Percentiles rank a stretch among this genome's conserved stretches.
Evolutionary conservation across 768 basidiomycete species (phyloP).

Genomic region (Leucocoprinus leucothites): DNA sequence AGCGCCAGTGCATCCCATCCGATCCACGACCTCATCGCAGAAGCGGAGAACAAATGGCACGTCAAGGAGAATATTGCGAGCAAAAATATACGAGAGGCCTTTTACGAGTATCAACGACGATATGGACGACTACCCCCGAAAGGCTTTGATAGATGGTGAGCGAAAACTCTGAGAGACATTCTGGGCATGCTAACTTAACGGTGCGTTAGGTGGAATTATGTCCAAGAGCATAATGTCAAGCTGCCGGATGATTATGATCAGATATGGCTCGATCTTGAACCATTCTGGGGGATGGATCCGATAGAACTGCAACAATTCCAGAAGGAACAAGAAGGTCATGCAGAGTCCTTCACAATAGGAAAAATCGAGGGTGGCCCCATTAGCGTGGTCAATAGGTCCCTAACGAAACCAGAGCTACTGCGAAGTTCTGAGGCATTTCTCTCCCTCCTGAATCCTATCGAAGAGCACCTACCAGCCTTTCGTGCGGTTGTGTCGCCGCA

Average conservation of each 20-base stretch:
- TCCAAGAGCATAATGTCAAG: constrained; percentile 39
- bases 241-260: constrained; percentile 56
- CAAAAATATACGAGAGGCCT: constrained; percentile 72
- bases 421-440: constrained; percentile 27
- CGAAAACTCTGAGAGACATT: constrained; percentile 17
- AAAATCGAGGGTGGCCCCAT: constrained; percentile 19
- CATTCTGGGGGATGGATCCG: constrained; percentile 40
- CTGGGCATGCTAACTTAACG: neutral
- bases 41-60: constrained; percentile 68
- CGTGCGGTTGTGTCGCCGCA: constrained; percentile 39
- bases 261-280: constrained; percentile 39
- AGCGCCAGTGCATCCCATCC: constrained; percentile 56
- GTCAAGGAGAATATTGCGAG: constrained; percentile 63
- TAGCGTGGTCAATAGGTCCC: neutral
- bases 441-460: constrained; percentile 32
- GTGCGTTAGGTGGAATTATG: constrained; percentile 42
- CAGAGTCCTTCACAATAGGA: constrained; percentile 33
- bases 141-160: constrained; percentile 85
- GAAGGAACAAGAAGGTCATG: constrained; percentile 23
- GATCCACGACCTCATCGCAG: constrained; percentile 70
- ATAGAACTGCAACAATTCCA: constrained; percentile 25
- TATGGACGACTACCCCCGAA: constrained; percentile 75
- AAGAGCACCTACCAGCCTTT: constrained; percentile 35
- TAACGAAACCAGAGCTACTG: constrained; percentile 20
- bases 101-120: constrained; percentile 69